phyloP scores from a whole-genome alignment of 768 basidiomycete genomes.

The Pisolithus marmoratus region DNA sequence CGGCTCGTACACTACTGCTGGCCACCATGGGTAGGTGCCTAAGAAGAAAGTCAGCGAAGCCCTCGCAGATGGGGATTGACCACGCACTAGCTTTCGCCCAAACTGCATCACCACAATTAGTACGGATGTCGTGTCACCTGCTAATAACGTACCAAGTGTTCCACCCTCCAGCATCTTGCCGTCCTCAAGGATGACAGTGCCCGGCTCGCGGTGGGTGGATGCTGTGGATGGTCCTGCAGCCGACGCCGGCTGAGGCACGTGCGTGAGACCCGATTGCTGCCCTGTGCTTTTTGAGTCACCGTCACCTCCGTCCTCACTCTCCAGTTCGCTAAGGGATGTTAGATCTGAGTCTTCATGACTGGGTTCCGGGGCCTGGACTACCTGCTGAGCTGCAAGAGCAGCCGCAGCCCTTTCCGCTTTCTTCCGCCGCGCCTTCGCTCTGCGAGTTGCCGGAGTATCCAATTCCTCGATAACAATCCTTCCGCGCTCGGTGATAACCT shows the following conservation, averaged over 20 bases:
- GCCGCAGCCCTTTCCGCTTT: constrained; percentile 36
- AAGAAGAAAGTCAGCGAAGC: constrained; percentile 6
- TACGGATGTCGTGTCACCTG: neutral
- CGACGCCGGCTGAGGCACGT: constrained; percentile 5
- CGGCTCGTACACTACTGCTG: constrained; percentile 68
- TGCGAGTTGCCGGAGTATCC: constrained; percentile 64
- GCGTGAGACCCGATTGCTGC: constrained; percentile 5
- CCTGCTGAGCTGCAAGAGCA: neutral
- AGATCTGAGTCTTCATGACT: constrained; percentile 35
- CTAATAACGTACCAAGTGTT: constrained; percentile 50
- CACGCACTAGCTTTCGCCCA: constrained; percentile 76
- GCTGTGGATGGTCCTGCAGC: constrained; percentile 5
- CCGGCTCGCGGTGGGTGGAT: constrained; percentile 21
- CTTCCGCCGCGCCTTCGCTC: constrained; percentile 46
- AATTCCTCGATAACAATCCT: constrained; percentile 63
- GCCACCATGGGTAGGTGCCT: constrained; percentile 86
- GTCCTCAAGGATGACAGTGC: constrained; percentile 28
- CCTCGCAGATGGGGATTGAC: neutral
- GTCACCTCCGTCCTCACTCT: constrained; percentile 22
- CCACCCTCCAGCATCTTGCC: constrained; percentile 43
- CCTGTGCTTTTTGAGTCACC: constrained; percentile 8
- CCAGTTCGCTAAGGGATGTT: constrained; percentile 42
- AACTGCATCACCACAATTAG: constrained; percentile 38
- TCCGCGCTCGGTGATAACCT: constrained; percentile 34
- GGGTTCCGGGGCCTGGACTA: constrained; percentile 7